Conservation (phyloP, 441 rosid species). For the Pelargonium australe region DNA sequence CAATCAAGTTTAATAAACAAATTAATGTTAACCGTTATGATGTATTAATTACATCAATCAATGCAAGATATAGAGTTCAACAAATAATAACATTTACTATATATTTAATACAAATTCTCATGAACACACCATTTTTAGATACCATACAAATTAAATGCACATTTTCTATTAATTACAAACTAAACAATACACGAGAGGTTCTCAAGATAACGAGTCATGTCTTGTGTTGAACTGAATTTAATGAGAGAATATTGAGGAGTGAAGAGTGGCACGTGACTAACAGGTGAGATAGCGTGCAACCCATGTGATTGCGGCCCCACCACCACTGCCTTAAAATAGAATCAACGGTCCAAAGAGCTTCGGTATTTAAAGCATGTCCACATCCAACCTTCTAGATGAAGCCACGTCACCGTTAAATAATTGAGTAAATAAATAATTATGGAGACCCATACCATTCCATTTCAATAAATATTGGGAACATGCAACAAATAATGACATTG, state of each 20-base stretch:
- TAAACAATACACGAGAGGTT: conserved; percentile 21
- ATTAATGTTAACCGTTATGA: too few relatives aligned
- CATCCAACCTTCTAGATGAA: conserved; percentile 17
- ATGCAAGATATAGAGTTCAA: too few relatives aligned
- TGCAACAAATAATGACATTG: conserved; percentile 23
- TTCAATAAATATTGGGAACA: conserved; percentile 20
- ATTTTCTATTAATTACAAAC: conserved; percentile 10
- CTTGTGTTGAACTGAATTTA: conserved; percentile 23
- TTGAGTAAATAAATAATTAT: background rate
- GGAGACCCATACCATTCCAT: conserved; percentile 3
- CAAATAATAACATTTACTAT: too few relatives aligned
- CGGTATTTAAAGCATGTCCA: conserved; percentile 18
- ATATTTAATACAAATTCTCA: too few relatives aligned
- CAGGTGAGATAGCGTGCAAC: conserved; percentile 41
- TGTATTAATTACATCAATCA: too few relatives aligned
- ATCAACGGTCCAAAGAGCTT: conserved; percentile 26
- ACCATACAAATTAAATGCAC: too few relatives aligned
- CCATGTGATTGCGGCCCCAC: conserved; percentile 59
- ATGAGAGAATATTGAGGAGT: conserved; percentile 31
- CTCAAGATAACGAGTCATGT: background rate
- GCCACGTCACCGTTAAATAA: conserved; percentile 14
- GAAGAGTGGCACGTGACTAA: conserved; percentile 36
- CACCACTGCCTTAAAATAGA: conserved; percentile 23
- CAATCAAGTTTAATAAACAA: too few relatives aligned
- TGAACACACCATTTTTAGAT: too few relatives aligned